Evolutionary conservation across 2,329 filamentous ascomycete genomes (phyloP).

Genomic region (Pseudogymnoascus sp.): DNA sequence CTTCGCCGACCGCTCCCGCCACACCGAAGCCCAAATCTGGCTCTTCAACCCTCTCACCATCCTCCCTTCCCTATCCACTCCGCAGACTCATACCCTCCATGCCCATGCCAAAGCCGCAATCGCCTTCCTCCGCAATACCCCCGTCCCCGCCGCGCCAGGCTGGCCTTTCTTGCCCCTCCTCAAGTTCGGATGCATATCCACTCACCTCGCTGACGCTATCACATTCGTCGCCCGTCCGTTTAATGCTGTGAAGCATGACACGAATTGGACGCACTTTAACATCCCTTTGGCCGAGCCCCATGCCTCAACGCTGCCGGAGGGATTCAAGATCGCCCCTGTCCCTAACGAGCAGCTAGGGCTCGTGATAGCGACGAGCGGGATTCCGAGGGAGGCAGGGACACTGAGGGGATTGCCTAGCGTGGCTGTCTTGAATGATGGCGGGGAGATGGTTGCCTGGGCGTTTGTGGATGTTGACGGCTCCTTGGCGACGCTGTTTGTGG

Average conservation of each 20-base stretch:
- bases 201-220: conserved; percentile 13
- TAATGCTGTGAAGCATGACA: conserved; percentile 14
- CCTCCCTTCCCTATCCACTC: not conserved
- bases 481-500: conserved; percentile 25
- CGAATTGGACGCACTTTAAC: conserved; percentile 21
- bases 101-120: conserved; percentile 15
- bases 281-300: conserved; percentile 8
- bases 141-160: conserved; percentile 23
- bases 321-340: conserved; percentile 16
- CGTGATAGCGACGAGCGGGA: conserved; percentile 22
- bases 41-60: conserved; percentile 22
- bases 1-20: conserved; percentile 25
- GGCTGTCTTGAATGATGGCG: conserved; percentile 15
- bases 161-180: conserved; percentile 23
- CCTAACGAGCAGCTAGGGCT: conserved; percentile 21
- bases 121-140: conserved; percentile 16
- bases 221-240: conserved; percentile 10
- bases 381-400: conserved; percentile 20
- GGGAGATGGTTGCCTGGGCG: conserved; percentile 22
- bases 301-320: conserved; percentile 12
- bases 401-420: conserved; percentile 20
- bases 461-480: conserved; percentile 24
- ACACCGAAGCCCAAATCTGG: conserved; percentile 25
- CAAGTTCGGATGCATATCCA: conserved; percentile 20
- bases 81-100: conserved; percentile 7